phyloP scores from a whole-genome alignment of 2,329 filamentous ascomycete genomes.

The Cytospora chrysosperma region DNA sequence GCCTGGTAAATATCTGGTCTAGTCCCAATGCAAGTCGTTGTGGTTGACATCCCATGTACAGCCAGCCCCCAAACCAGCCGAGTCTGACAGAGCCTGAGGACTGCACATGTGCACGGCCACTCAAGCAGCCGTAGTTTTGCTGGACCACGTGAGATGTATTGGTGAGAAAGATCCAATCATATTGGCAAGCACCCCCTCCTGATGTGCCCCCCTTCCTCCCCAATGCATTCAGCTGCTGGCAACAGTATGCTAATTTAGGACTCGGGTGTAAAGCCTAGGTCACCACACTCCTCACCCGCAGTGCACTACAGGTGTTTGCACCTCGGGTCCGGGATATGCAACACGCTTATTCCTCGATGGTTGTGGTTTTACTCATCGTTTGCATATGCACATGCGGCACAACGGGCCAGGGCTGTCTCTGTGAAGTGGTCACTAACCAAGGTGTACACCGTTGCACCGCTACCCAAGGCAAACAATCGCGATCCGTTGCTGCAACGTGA shows the following conservation, averaged over 20 bases:
- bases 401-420: background rate
- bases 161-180: background rate
- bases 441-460: background rate
- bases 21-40: background rate
- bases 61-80: background rate
- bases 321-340: background rate
- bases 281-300: background rate
- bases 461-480: background rate
- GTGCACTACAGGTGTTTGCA: background rate
- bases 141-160: background rate
- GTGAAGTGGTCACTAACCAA: background rate
- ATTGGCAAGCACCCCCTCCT: too few species aligned
- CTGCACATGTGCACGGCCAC: too few species aligned
- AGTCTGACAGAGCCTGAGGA: background rate
- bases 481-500: background rate
- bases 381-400: too few species aligned
- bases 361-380: too few species aligned
- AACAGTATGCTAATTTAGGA: background rate
- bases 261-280: background rate
- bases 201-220: too few species aligned
- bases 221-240: background rate
- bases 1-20: background rate
- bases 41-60: background rate
- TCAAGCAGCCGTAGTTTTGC: too few species aligned
- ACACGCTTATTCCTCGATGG: too few species aligned